A percentile compares a stretch with the other conserved stretches of the same genome.
These are phyloP conservation scores for Colletotrichum costaricense DNA, from an alignment of 2,329 filamentous ascomycete genomes.

Conservation along the genomic window DNA sequence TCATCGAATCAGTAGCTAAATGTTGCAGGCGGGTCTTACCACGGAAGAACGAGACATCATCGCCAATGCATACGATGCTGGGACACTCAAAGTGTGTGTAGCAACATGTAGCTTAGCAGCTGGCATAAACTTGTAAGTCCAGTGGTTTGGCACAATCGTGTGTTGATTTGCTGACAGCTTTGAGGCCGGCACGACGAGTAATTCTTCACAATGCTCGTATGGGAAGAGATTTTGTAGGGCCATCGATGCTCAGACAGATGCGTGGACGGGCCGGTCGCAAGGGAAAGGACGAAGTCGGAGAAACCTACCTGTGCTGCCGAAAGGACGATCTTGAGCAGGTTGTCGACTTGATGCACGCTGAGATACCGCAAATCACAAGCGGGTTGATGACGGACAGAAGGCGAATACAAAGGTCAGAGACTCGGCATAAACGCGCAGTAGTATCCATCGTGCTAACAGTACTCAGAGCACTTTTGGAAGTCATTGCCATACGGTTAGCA, in stretches of 20 bases:
- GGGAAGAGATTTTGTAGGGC: slow-evolving; percentile 81
- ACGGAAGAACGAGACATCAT: slow-evolving; percentile 80
- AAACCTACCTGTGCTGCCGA: slow-evolving; percentile 81
- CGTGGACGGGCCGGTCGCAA: slow-evolving; percentile 81
- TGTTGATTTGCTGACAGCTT: slow-evolving; percentile 27
- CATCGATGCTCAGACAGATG: slow-evolving; percentile 85
- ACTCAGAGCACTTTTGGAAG: slow-evolving; percentile 75
- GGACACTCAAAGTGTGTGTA: slow-evolving; percentile 76
- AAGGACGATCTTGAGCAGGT: slow-evolving; percentile 76
- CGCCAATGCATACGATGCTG: slow-evolving; percentile 76
- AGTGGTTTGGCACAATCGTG: background rate
- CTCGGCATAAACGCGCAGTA: background rate
- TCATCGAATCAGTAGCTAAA: slow-evolving; percentile 37
- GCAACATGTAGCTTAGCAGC: slow-evolving; percentile 85
- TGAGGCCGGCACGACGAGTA: slow-evolving; percentile 73
- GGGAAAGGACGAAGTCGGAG: slow-evolving; percentile 81
- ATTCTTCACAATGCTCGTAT: slow-evolving; percentile 81
- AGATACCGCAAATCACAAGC: slow-evolving; percentile 76
- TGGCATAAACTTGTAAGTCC: slow-evolving; percentile 75
- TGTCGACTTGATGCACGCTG: slow-evolving; percentile 76
- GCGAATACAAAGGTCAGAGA: slow-evolving; percentile 70
- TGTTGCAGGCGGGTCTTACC: slow-evolving; percentile 71
- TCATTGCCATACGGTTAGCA: slow-evolving; percentile 75
- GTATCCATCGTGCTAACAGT: background rate
- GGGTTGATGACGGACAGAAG: slow-evolving; percentile 75